Conservation (phyloP, 2,329 filamentous ascomycete genomes). For the Ploettnerulaceae sp. region DNA sequence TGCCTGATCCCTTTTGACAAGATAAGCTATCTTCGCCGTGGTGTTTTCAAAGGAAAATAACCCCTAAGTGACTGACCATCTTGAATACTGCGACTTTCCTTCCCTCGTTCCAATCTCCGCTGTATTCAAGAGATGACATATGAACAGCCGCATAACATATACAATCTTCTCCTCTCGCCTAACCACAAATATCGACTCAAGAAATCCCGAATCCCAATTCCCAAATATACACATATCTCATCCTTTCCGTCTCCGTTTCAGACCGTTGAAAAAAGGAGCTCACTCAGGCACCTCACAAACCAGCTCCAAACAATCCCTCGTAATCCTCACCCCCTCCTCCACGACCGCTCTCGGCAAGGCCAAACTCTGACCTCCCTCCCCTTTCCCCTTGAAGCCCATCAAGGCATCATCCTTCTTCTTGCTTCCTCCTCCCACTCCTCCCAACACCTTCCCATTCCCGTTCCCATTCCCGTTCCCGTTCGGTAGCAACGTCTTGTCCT, state of each 20-base stretch:
- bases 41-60: background rate
- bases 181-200: background rate
- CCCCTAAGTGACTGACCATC: background rate
- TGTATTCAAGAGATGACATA: background rate
- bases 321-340: slow-evolving; percentile 56
- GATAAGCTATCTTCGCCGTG: background rate
- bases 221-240: background rate
- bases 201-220: background rate
- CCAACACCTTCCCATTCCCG: background rate
- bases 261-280: background rate
- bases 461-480: background rate
- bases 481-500: background rate
- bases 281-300: slow-evolving; percentile 33
- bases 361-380: slow-evolving; percentile 36
- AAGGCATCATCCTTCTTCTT: slow-evolving; percentile 8
- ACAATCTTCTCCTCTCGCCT: background rate
- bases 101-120: background rate
- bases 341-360: slow-evolving; percentile 56
- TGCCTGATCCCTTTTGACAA: background rate
- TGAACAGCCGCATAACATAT: background rate
- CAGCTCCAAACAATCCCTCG: slow-evolving; percentile 51
- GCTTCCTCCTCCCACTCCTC: slow-evolving; percentile 29
- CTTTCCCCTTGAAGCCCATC: slow-evolving; percentile 15
- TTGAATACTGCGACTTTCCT: background rate
- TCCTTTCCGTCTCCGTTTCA: background rate